Base-by-base conservation (phyloP, 2,329 filamentous ascomycete species). In the Lachnellula hyalina region DNA sequence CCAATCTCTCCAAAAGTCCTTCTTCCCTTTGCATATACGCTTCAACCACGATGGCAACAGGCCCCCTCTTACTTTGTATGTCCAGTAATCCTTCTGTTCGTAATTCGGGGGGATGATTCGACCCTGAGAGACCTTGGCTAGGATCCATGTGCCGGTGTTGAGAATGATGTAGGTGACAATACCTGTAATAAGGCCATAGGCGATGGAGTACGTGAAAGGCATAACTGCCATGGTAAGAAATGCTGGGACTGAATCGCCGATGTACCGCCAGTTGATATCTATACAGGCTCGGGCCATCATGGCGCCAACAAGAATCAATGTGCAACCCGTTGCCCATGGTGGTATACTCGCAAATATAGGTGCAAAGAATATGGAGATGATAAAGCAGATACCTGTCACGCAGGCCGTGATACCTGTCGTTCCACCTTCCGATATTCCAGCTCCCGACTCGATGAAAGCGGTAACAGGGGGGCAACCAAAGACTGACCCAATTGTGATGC, bases 291-390 rank as follows among this genome's bases (percentile, higher is more conserved):
- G 81, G 54, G 86, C 84, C 90, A 95, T 95, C 79, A 95, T 86
- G 19, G 85, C 85, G n/a, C 90, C 90, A 52, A 96, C 89, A 40
- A 96, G 83, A 63, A 96, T 80, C 25, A 95, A 79, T n/a, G 91
- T 91, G 68, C 87, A 91, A 47, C 90, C 90, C 0, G 90, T 96
- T 2, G 90, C 90, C 89, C 89, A 95, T 0, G 90, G 86, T 4
- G 90, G 90, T 55, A 95, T 94, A 0, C 88, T 92, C 9, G 90
- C 90, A 67, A 95, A 95, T 54, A 95, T 93, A 0, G 90, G 90
- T 0, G 90, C 90, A 68, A 95, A 95, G 77, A 95, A 95, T 58
- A 95, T 81, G 54, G 88, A 83, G 68, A 95, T 83, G 74, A 96
- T 87, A 77, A 96, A 96, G 73, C 87, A 91, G 49, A 95, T 54